A percentile compares a stretch with the other conserved stretches of the same genome.
phyloP scores from a whole-genome alignment of 2,329 filamentous ascomycete genomes.

The Xylaria multiplex region DNA sequence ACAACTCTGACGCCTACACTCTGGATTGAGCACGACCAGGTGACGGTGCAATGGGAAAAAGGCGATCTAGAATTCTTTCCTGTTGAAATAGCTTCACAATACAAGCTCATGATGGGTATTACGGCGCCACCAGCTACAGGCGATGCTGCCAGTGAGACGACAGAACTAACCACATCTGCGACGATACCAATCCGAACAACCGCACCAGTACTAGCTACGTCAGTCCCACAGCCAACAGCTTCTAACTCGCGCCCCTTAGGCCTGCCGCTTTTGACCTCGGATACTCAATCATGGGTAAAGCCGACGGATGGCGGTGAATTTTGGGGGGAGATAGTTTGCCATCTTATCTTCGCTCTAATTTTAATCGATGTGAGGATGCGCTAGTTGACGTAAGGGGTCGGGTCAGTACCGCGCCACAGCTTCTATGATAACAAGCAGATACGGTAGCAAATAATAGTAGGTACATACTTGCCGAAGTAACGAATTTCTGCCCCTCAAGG shows the following conservation, averaged over 20 bases:
- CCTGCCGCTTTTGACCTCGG: not conserved
- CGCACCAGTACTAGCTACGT: not conserved
- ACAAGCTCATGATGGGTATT: slow-evolving; percentile 46
- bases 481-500: not conserved
- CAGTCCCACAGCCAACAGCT: not conserved
- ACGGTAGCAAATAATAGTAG: too few relatives aligned
- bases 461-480: not conserved
- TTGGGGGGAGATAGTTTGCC: not conserved
- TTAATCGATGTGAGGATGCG: not conserved
- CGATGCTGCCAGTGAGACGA: slow-evolving; percentile 15
- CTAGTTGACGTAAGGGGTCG: not conserved
- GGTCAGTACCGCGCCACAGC: not conserved
- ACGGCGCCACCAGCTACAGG: slow-evolving; percentile 21
- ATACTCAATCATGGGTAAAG: not conserved
- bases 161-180: not conserved
- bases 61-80: slow-evolving; percentile 43
- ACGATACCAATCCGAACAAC: not conserved
- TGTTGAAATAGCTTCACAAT: slow-evolving; percentile 38
- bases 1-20: slow-evolving; percentile 43
- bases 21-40: slow-evolving; percentile 46
- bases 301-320: not conserved
- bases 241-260: not conserved
- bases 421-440: not conserved
- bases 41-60: slow-evolving; percentile 46
- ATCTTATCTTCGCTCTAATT: not conserved